Evolutionary conservation across 1,284 basidiomycete genomes (phyloP).

Genomic region (Ustilago cynodontis): DNA sequence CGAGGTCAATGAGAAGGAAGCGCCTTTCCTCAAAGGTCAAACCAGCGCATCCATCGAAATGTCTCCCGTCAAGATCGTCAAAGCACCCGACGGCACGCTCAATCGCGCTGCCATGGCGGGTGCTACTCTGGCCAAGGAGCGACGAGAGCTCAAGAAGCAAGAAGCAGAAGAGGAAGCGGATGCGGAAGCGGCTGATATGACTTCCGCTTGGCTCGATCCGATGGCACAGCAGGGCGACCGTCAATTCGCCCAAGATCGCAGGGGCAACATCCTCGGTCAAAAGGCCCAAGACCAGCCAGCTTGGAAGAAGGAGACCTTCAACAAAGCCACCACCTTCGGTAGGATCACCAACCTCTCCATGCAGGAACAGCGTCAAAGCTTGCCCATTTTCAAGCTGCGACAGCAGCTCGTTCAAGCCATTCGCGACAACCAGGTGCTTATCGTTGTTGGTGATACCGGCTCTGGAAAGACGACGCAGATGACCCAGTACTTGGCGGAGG

Average conservation of each 20-base stretch:
- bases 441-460: conserved; percentile 93
- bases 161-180: conserved; percentile 95
- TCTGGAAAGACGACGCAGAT: conserved; percentile 91
- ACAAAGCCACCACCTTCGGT: conserved; percentile 96
- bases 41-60: conserved; percentile 94
- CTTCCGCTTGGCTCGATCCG: conserved; percentile 95
- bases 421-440: conserved; percentile 91
- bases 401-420: conserved; percentile 92
- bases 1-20: conserved; percentile 96
- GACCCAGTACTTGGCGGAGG: conserved; percentile 91
- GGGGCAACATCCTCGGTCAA: conserved; percentile 84
- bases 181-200: conserved; percentile 91
- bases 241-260: conserved; percentile 92
- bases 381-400: conserved; percentile 97
- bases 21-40: conserved; percentile 94
- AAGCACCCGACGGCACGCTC: conserved; percentile 76
- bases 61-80: conserved; percentile 91
- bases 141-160: conserved; percentile 91
- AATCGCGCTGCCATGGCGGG: conserved; percentile 95
- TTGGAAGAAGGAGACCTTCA: conserved; percentile 93
- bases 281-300: conserved; percentile 84
- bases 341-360: conserved; percentile 91
- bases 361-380: conserved; percentile 88
- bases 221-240: conserved; percentile 90
- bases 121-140: conserved; percentile 91